Evolutionary conservation across 176 grass and related monocot genomes (phyloP).

Genomic region (Themeda triandra): DNA sequence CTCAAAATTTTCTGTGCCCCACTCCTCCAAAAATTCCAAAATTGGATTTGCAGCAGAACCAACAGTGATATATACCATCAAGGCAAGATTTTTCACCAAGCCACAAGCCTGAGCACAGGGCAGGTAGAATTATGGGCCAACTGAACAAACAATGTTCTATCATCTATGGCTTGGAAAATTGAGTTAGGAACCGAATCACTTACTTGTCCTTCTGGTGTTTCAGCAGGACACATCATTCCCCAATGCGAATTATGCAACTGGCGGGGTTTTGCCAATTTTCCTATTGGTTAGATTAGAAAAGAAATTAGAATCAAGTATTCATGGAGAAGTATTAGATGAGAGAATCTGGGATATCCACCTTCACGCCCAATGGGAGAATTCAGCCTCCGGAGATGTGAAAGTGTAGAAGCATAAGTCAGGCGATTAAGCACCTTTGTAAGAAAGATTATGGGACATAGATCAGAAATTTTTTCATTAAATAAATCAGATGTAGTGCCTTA

Average conservation of each 20-base stretch:
- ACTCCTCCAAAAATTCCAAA: conserved; percentile 99
- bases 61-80: conserved; percentile 98
- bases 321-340: not conserved
- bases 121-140: conserved; percentile 11
- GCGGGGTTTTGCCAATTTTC: conserved; percentile 92
- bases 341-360: conserved; percentile 51
- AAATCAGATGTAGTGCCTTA: not conserved
- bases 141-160: not conserved
- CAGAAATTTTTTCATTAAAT: conserved; percentile 10
- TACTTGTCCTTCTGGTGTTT: conserved; percentile 98
- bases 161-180: not conserved
- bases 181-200: conserved; percentile 4
- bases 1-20: conserved; percentile 99
- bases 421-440: conserved; percentile 90
- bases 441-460: not conserved
- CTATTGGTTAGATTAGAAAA: conserved; percentile 44
- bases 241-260: conserved; percentile 98
- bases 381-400: conserved; percentile 94
- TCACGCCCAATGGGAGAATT: conserved; percentile 99
- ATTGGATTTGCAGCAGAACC: conserved; percentile 98
- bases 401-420: conserved; percentile 93
- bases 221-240: conserved; percentile 99
- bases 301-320: not conserved
- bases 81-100: conserved; percentile 96
- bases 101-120: conserved; percentile 80